Percentiles rank a stretch among this genome's conserved stretches.
Conservation (phyloP, 805 yeast species). For the Wickerhamomyces rabaulensis region DNA sequence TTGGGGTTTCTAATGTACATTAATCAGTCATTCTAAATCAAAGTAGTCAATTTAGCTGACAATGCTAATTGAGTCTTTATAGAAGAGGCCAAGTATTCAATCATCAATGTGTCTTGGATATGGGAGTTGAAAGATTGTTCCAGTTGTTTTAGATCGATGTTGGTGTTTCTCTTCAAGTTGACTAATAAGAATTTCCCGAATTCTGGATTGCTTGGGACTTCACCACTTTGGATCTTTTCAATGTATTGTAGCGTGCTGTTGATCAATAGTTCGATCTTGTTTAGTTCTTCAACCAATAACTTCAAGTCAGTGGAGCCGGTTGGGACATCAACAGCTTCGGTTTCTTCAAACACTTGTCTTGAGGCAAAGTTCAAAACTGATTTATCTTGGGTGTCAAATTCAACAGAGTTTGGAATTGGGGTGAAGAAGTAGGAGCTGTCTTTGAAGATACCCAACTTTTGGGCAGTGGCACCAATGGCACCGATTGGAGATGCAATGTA, state of each 20-base stretch:
- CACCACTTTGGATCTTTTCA: constrained; percentile 35
- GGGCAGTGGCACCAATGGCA: constrained; percentile 34
- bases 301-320: constrained; percentile 37
- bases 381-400: constrained; percentile 53
- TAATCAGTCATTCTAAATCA: constrained; percentile 27
- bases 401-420: constrained; percentile 65
- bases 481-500: constrained; percentile 78
- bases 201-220: constrained; percentile 45
- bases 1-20: not conserved
- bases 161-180: constrained; percentile 44
- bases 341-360: constrained; percentile 28
- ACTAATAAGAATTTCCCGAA: constrained; percentile 65
- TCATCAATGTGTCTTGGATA: constrained; percentile 74
- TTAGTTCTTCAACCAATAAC: constrained; percentile 41
- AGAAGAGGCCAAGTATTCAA: constrained; percentile 77
- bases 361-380: constrained; percentile 47
- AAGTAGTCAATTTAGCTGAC: constrained; percentile 66
- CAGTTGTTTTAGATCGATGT: constrained; percentile 41
- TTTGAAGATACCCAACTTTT: constrained; percentile 33
- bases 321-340: constrained; percentile 24
- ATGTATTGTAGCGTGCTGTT: constrained; percentile 47
- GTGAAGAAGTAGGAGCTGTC: constrained; percentile 55
- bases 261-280: constrained; percentile 40
- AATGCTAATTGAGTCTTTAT: constrained; percentile 80
- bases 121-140: constrained; percentile 62